These are phyloP conservation scores for Cyberlindnera euphorbiiphila DNA, from an alignment of 805 yeast species.

Conservation along the genomic window DNA sequence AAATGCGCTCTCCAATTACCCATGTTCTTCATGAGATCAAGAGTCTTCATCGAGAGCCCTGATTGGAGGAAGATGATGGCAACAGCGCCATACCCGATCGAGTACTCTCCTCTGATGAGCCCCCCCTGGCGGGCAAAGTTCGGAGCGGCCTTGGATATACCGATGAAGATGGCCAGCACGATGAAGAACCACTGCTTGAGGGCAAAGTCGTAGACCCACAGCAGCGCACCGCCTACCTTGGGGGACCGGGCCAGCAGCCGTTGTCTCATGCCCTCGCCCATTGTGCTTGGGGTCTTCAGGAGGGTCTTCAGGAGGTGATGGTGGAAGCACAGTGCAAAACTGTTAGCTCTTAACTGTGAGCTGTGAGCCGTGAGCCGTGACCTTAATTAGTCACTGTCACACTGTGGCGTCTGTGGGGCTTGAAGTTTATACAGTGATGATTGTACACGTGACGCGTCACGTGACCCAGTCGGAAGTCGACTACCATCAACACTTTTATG, in stretches of 20 bases:
- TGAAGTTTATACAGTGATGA: too few relatives aligned
- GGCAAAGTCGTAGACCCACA: constrained; percentile 18
- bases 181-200: constrained; percentile 71
- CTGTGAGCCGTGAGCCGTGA: too few relatives aligned
- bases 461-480: too few relatives aligned
- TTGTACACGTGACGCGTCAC: too few relatives aligned
- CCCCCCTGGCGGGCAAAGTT: constrained; percentile 84
- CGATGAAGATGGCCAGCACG: constrained; percentile 65
- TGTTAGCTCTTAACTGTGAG: too few relatives aligned
- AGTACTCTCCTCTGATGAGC: constrained; percentile 63
- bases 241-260: constrained; percentile 4
- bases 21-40: constrained; percentile 56
- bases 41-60: constrained; percentile 74
- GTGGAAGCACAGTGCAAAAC: too few relatives aligned
- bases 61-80: constrained; percentile 80
- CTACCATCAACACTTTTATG: too few relatives aligned
- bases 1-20: constrained; percentile 81
- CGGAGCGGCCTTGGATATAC: constrained; percentile 75
- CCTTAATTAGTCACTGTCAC: too few relatives aligned
- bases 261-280: constrained; percentile 1
- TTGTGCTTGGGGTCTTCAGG: too few relatives aligned
- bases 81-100: constrained; percentile 83
- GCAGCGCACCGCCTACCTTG: constrained; percentile 4
- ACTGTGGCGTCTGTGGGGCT: too few relatives aligned
- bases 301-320: too few relatives aligned